These are phyloP conservation scores for Alternaria sp. DNA, from an alignment of 2,329 filamentous ascomycete species.

Conservation along the genomic window DNA sequence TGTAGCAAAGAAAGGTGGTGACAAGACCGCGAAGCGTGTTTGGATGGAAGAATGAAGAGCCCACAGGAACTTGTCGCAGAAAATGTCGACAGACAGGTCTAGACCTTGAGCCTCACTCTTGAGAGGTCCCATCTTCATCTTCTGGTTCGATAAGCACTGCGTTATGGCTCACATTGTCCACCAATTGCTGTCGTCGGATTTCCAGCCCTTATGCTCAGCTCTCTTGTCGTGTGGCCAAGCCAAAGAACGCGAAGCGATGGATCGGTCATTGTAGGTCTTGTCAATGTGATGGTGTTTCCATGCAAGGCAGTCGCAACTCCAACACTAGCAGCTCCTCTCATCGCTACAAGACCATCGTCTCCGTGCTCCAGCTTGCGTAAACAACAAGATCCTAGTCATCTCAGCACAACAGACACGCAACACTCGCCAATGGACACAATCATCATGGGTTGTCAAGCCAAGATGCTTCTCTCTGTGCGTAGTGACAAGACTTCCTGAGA, in stretches of 20 bases:
- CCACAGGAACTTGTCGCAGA: conserved; percentile 16
- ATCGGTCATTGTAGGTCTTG: conserved; percentile 11
- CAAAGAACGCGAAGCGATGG: conserved; percentile 18
- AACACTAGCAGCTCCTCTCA: conserved; percentile 5
- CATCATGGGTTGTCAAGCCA: conserved; percentile 20
- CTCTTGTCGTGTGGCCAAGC: conserved; percentile 15
- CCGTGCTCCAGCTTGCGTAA: conserved; percentile 12
- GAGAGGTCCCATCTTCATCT: conserved; percentile 45
- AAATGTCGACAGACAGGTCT: conserved; percentile 45
- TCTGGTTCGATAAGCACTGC: conserved; percentile 15
- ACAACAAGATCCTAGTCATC: conserved; percentile 34
- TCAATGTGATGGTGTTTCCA: conserved; percentile 18
- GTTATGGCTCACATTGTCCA: neutral
- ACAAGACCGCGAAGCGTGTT: conserved; percentile 17
- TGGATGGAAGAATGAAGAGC: conserved; percentile 10
- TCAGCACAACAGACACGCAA: conserved; percentile 28
- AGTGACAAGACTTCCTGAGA: conserved; percentile 83
- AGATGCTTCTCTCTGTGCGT: conserved; percentile 73
- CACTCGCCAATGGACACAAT: conserved; percentile 19
- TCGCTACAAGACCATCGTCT: conserved; percentile 20
- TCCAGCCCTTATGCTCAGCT: conserved; percentile 13
- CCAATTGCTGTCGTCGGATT: conserved; percentile 19
- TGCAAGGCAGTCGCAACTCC: conserved; percentile 19
- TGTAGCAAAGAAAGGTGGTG: conserved; percentile 12
- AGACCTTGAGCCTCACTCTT: conserved; percentile 51